Base-by-base conservation (phyloP, 2,329 filamentous ascomycete species). In the Aspergillus piperis region DNA sequence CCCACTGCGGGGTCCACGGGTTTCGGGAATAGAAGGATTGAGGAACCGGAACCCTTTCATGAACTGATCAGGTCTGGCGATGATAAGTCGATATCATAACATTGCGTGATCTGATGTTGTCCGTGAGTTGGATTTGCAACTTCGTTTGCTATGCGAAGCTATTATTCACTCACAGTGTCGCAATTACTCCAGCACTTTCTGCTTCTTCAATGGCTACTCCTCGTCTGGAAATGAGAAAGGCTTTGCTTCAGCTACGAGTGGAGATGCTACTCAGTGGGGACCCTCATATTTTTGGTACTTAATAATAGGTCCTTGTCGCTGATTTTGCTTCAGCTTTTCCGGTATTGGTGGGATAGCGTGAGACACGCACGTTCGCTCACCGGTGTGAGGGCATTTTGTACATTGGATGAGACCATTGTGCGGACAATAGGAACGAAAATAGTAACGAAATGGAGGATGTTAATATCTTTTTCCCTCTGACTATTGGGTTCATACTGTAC, bases 1-100 rank as follows among this genome's bases (percentile, higher is more conserved):
- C 53, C 53, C 53, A 55, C 53, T 47, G 53, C 53, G 53, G 53
- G 53, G 53, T 47, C 53, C 27, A 47, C 27, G 23, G 27, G 52
- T 54, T 32, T 47, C 39, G 52, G 38, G 25, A 47, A 11, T 13
- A 30, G 52, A 23, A 54, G 52, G 32, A 42, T 41, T 27, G n/a
- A 41, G 25, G 17, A 55, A 44, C 53, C 41, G 10, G 15, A 42
- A 25, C 53, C 27, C 27, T n/a, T 44, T 42, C 23, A 13, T 36
- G 25, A 55, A 15, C 53, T 11, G 13, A 47, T 32, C 41, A n/a
- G 7, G 5, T 5, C 30, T 6, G 23, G 23, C 5, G 51, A 42
- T 8, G 39, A 21, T 41, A 32, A 55, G 30, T 21, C 30, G 11
- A 36, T 47, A 55, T 36, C 39, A 47, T 41, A 39, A 39, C 52